Base-by-base conservation (phyloP, 257 asterid species). In the Eustoma russellianum region DNA sequence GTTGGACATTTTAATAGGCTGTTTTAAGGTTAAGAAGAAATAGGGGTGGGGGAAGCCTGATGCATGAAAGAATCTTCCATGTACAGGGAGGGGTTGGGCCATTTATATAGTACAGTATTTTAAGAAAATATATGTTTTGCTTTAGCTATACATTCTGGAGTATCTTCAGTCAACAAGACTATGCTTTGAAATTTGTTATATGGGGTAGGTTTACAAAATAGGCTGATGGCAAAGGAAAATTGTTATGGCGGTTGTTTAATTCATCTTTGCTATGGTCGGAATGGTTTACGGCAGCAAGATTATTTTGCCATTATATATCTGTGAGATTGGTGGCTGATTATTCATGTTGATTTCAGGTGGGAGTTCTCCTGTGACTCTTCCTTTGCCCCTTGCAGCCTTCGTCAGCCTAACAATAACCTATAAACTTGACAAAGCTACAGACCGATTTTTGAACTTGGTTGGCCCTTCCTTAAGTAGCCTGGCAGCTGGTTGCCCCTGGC, bases 341-440 rank as follows among this genome's bases (percentile, higher is more conserved):
- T 34, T 15, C 47, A 18, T 57, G 19, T 53, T 41, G 24, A 19
- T 65, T 35, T 74, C 59, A 92, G 95, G 82, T 45, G 94, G 83
- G 50, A 79, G 47, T 70, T 79, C 91, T 60, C 79, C 77, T 11
- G 75, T 83, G 57, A 80, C 95, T 50, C 80, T 88, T 56, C 99
- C 97, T 9, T 68, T 92, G 33, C 97, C 97, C 61, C 73, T 88
- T 62, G 99, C 97, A 12, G 94, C 85, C 65, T 75, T 81, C 41
- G 83, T 92, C n/a, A 92, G 99, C 73, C 95, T 92, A 71, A 88
- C 97, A 7, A 92, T 92, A 65, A 92, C 95, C 0, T 92, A 76
- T 65, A 92, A 92, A 67, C 94, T 85, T 7, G 97, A 81, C 61
- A 70, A 56, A 76, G 77, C 52, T 7, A 66, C 80, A 15, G 94